phyloP scores from a whole-genome alignment of 192 early-diverging fungal genomes.

The Mortierella alpina region DNA sequence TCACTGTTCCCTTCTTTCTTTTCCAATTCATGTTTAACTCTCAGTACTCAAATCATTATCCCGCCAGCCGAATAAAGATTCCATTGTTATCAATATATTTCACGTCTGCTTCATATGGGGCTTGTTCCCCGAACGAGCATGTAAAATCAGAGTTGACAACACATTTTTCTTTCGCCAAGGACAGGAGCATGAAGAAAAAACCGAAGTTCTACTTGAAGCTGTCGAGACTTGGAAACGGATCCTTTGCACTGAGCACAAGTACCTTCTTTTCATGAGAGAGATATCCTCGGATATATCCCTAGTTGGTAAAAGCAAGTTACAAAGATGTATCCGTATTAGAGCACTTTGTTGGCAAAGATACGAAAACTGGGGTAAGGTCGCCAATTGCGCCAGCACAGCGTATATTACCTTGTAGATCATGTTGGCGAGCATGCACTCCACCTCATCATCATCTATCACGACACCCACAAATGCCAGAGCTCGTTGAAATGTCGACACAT shows the following conservation, averaged over 20 bases:
- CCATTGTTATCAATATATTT: too few species aligned
- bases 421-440: slow-evolving; percentile 89
- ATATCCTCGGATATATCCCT: slow-evolving; percentile 90
- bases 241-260: slow-evolving; percentile 78
- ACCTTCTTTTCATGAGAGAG: slow-evolving; percentile 81
- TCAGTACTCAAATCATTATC: too few species aligned
- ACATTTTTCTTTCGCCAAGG: neutral
- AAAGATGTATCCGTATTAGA: neutral
- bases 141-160: neutral
- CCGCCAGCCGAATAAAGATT: too few species aligned
- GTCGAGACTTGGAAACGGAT: slow-evolving; percentile 76
- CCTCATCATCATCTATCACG: slow-evolving; percentile 71
- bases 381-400: neutral
- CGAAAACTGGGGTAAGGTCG: neutral
- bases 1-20: too few species aligned
- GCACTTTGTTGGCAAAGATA: neutral
- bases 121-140: too few species aligned
- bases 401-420: slow-evolving; percentile 83
- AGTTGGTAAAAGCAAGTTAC: slow-evolving; percentile 4
- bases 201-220: neutral
- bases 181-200: neutral
- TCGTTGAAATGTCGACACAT: slow-evolving; percentile 67
- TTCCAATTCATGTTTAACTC: too few species aligned
- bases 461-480: slow-evolving; percentile 74
- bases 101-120: too few species aligned